Percentiles rank a stretch among this genome's conserved stretches.
phyloP scores from a whole-genome alignment of 140 eudicot genomes.

The Cichorium intybus region DNA sequence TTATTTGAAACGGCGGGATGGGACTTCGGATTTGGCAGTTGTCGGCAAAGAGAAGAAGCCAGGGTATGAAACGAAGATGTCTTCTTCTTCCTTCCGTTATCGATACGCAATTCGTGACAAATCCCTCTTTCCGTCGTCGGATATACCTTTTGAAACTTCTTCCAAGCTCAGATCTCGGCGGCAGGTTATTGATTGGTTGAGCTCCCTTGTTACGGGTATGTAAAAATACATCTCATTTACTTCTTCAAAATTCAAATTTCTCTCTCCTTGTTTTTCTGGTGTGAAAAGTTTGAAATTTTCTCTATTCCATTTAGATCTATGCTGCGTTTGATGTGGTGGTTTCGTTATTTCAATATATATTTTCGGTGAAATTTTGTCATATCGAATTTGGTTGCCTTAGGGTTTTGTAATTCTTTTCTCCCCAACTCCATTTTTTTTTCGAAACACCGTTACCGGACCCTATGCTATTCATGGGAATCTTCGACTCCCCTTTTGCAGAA shows the following conservation, averaged over 20 bases:
- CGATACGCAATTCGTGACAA: constrained; percentile 25
- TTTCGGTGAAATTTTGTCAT: not conserved
- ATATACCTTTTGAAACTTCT: not conserved
- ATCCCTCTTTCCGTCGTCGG: constrained; percentile 15
- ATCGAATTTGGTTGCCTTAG: not conserved
- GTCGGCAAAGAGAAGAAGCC: constrained; percentile 69
- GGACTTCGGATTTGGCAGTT: constrained; percentile 66
- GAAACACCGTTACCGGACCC: too few species aligned
- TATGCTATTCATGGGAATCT: not conserved
- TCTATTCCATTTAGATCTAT: not conserved
- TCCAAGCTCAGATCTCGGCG: constrained; percentile 54
- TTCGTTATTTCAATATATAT: not conserved
- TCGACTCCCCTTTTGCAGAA: not conserved
- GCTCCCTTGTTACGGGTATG: constrained; percentile 56
- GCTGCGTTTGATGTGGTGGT: not conserved
- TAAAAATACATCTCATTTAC: not conserved
- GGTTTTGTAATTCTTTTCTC: not conserved
- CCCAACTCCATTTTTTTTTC: not conserved
- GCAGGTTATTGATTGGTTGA: constrained; percentile 67
- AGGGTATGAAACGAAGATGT: constrained; percentile 24
- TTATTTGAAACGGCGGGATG: constrained; percentile 50
- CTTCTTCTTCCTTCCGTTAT: constrained; percentile 21
- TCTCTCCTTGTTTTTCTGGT: not conserved
- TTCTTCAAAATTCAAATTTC: not conserved
- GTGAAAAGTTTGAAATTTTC: not conserved